Conservation (phyloP, 148 eudicot species). For the Talinum fruticosum region DNA sequence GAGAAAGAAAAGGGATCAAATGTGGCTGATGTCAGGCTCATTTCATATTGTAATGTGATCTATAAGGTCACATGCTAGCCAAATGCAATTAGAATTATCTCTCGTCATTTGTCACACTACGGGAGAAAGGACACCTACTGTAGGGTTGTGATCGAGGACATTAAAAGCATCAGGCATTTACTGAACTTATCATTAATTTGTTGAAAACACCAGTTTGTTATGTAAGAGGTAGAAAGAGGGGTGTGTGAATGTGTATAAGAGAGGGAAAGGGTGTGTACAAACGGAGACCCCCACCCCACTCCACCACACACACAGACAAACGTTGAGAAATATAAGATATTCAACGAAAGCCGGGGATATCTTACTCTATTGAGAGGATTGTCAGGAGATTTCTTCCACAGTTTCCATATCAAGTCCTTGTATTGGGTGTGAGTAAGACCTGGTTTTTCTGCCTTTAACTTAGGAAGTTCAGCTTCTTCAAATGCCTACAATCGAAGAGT, state of each 20-base stretch:
- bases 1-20: background rate
- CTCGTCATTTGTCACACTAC: background rate
- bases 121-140: background rate
- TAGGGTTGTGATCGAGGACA: too few species aligned
- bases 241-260: too few species aligned
- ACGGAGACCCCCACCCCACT: too few species aligned
- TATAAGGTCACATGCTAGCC: background rate
- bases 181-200: too few species aligned
- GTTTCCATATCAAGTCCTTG: constrained; percentile 93
- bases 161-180: too few species aligned
- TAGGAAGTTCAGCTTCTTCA: constrained; percentile 94
- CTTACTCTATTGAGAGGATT: constrained; percentile 91
- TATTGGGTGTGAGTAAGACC: constrained; percentile 97
- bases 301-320: too few species aligned
- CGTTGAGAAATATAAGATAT: too few species aligned
- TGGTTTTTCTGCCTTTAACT: constrained; percentile 88
- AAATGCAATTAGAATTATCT: background rate
- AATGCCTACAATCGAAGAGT: constrained; percentile 50
- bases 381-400: constrained; percentile 98
- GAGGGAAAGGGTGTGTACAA: too few species aligned
- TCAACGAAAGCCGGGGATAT: background rate
- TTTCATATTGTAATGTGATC: too few species aligned
- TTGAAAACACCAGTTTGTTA: too few species aligned
- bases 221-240: too few species aligned
- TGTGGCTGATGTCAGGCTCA: background rate